Base-by-base conservation (phyloP, 441 rosid species). In the Erysimum cheiri region DNA sequence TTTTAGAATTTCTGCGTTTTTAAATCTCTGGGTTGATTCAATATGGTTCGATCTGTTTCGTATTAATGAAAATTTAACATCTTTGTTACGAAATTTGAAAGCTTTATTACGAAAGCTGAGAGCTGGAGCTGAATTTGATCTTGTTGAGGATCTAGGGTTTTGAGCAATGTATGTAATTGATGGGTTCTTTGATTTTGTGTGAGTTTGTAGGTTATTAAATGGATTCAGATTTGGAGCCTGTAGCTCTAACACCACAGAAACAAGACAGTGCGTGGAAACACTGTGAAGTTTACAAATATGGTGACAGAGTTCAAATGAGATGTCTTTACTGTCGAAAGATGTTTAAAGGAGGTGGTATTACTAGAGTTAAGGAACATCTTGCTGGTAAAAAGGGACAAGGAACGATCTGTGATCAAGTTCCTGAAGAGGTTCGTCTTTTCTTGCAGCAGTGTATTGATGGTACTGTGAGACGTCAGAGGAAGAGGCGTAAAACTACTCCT, bases 331-430 rank as follows among this genome's bases (percentile, higher is more conserved):
- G 97, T 66, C 63, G 70, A 2, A 95, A 92, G 77, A 44, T 92
- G 68, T 91, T 93, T 32, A 95, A 89, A 81, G 99, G 99, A 61
- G 99, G 98, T 49, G 98, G 98, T 8, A 95, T 95, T 83, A 88
- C 88, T 56, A 86, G 99, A 76, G 89, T 95, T 57, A 95, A 95
- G 76, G 98, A 95, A 69, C 98, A 95, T 78, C 93, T 95, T 67
- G 96, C 99, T 0, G 91, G 95, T 67, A 88, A 88, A 8, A 93
- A 91, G 50, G 97, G 98, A 4, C 85, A 88, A 64, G 97, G 96
- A 0, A 83, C 92, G 3, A 81, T 86, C 66, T 95, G 99, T 71
- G 77, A 71, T 22, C 85, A 70, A 39, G 96, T 87, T 56, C 92
- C 98, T 2, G 58, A 82, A 0, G 88, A 90, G 50, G 91, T 95